phyloP scores from a whole-genome alignment of 352 stramenopile species.

The Phytophthora europaea region DNA sequence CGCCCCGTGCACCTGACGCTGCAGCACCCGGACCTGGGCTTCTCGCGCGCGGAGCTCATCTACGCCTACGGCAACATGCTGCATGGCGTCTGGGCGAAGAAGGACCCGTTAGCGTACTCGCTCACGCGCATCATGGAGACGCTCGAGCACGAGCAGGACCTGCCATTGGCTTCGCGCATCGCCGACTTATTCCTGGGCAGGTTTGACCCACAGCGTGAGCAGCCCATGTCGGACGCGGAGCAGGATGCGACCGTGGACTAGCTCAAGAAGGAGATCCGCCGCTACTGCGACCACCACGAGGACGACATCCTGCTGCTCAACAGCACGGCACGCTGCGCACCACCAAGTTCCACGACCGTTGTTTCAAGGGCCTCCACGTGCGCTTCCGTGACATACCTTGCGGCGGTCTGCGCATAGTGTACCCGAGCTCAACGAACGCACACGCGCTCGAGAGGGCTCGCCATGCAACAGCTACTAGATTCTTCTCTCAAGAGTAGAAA shows the following conservation, averaged over 20 bases:
- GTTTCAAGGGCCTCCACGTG: too few relatives aligned
- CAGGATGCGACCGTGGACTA: conserved; percentile 57
- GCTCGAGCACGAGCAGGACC: conserved; percentile 91
- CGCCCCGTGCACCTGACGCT: conserved; percentile 81
- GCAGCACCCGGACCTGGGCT: conserved; percentile 91
- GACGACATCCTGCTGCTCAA: conserved; percentile 83
- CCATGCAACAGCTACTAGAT: not conserved
- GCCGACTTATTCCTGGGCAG: conserved; percentile 96
- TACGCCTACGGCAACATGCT: conserved; percentile 96
- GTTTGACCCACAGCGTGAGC: conserved; percentile 66
- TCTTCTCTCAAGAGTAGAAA: not conserved
- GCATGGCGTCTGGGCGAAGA: conserved; percentile 95
- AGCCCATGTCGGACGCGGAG: conserved; percentile 52
- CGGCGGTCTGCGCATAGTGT: too few relatives aligned
- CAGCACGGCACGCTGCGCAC: conserved; percentile 83
- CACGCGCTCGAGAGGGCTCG: too few relatives aligned
- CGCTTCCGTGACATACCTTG: too few relatives aligned
- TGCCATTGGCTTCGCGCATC: conserved; percentile 92
- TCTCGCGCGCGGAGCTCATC: conserved; percentile 95
- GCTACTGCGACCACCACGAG: conserved; percentile 80
- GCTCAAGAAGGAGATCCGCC: conserved; percentile 79
- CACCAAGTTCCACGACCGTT: conserved; percentile 90
- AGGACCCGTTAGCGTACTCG: conserved; percentile 95
- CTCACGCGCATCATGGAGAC: conserved; percentile 95
- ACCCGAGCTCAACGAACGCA: too few relatives aligned